These are phyloP conservation scores for Blastomyces gilchristii DNA, from an alignment of 2,329 filamentous ascomycete species.

Conservation along the genomic window DNA sequence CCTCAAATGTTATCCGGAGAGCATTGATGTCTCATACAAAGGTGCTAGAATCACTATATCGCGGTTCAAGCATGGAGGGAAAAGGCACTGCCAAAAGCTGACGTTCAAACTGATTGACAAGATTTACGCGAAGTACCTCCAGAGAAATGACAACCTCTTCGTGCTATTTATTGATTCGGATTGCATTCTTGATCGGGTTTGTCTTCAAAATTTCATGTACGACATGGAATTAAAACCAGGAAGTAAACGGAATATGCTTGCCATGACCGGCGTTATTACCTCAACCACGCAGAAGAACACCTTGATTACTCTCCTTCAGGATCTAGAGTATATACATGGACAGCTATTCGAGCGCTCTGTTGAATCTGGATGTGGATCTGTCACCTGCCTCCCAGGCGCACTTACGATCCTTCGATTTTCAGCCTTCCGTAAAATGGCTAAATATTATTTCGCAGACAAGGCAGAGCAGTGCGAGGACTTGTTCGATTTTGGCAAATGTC, in stretches of 20 bases:
- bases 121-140: constrained; percentile 78
- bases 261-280: constrained; percentile 96
- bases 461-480: constrained; percentile 90
- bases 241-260: constrained; percentile 83
- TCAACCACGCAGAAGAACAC: constrained; percentile 82
- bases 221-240: constrained; percentile 97
- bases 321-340: constrained; percentile 97
- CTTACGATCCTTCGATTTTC: constrained; percentile 92
- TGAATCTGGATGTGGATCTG: constrained; percentile 84
- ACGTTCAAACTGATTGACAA: constrained; percentile 91
- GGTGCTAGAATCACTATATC: constrained; percentile 80
- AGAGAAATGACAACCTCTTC: constrained; percentile 82
- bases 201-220: constrained; percentile 94
- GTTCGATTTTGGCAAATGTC: constrained; percentile 93
- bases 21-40: constrained; percentile 81
- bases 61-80: constrained; percentile 84
- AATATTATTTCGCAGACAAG: constrained; percentile 97
- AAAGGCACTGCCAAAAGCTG: constrained; percentile 84
- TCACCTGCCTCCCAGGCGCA: constrained; percentile 92
- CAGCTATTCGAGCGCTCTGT: constrained; percentile 93
- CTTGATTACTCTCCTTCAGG: constrained; percentile 83
- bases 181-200: constrained; percentile 83
- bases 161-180: constrained; percentile 96
- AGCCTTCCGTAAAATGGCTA: constrained; percentile 91
- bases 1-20: constrained; percentile 69